Conservation (phyloP, 2,329 filamentous ascomycete species). For the Clarireedia monteithiana region DNA sequence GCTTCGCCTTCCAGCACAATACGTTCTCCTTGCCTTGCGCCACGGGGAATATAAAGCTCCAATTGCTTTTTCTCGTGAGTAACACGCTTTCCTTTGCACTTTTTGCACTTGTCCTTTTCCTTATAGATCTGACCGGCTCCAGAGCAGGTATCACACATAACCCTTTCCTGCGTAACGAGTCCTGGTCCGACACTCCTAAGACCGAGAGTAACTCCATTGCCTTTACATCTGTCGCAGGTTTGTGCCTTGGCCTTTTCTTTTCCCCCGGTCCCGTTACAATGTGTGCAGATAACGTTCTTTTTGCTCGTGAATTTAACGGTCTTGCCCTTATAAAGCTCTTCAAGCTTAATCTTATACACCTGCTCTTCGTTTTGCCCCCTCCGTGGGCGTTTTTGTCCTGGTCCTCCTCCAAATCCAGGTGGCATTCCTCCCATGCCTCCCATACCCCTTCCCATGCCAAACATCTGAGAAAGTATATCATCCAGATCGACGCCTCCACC, state of each 20-base stretch:
- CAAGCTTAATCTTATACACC: conserved; percentile 81
- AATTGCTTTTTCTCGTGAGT: conserved; percentile 86
- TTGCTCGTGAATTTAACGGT: conserved; percentile 94
- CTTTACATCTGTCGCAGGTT: conserved; percentile 77
- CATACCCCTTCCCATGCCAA: conserved; percentile 51
- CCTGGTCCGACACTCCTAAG: conserved; percentile 81
- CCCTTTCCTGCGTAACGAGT: conserved; percentile 71
- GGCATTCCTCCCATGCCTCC: conserved; percentile 36
- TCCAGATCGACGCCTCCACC: conserved; percentile 70
- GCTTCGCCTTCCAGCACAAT: conserved; percentile 91
- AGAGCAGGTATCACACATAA: conserved; percentile 74
- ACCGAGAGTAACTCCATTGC: conserved; percentile 67
- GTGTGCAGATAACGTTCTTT: conserved; percentile 82
- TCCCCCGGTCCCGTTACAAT: conserved; percentile 82
- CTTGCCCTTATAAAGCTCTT: conserved; percentile 97
- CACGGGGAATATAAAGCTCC: conserved; percentile 91
- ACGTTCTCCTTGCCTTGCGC: conserved; percentile 77
- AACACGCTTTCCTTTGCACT: conserved; percentile 90
- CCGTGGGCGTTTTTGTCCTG: conserved; percentile 51
- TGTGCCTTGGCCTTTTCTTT: conserved; percentile 86
- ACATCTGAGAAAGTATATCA: conserved; percentile 91
- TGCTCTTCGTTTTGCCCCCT: conserved; percentile 81
- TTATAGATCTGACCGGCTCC: conserved; percentile 83
- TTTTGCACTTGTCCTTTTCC: conserved; percentile 97
- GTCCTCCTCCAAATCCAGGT: conserved; percentile 24